A percentile compares a stretch with the other conserved stretches of the same genome.
Conservation (phyloP, 1,284 basidiomycete genomes). For the Cutaneotrichosporon spelunceum region DNA sequence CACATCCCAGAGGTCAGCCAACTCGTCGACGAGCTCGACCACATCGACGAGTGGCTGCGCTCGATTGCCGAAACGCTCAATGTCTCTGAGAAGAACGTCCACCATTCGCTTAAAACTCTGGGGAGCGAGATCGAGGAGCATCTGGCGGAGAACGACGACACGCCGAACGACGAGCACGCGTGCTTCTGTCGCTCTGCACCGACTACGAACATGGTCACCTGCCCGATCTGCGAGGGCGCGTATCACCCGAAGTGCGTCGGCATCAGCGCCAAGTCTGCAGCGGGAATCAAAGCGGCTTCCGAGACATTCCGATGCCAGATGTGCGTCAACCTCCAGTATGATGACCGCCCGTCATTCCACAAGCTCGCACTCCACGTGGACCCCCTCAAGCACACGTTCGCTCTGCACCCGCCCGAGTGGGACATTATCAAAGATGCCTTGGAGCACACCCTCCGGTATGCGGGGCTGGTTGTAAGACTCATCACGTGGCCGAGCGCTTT, state of each 20-base stretch:
- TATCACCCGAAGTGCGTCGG: slow-evolving; percentile 46
- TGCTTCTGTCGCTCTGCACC: slow-evolving; percentile 40
- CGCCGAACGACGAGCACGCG: slow-evolving; percentile 25
- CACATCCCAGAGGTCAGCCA: slow-evolving; percentile 38
- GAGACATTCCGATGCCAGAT: slow-evolving; percentile 40
- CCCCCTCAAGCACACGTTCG: slow-evolving; percentile 30
- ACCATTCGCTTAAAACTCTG: slow-evolving; percentile 30
- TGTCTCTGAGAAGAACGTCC: slow-evolving; percentile 23
- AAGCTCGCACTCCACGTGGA: slow-evolving; percentile 26
- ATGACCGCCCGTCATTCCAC: slow-evolving; percentile 35
- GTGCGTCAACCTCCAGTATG: slow-evolving; percentile 34
- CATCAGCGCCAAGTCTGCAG: slow-evolving; percentile 26
- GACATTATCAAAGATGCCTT: slow-evolving; percentile 26
- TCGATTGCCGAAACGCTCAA: slow-evolving; percentile 25
- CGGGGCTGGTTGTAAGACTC: slow-evolving; percentile 24
- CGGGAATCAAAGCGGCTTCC: slow-evolving; percentile 11
- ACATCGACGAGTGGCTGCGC: slow-evolving; percentile 31
- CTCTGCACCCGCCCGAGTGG: slow-evolving; percentile 33
- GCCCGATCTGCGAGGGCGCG: slow-evolving; percentile 30
- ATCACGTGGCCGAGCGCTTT: slow-evolving; percentile 22
- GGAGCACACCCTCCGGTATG: slow-evolving; percentile 26
- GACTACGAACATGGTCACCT: slow-evolving; percentile 32
- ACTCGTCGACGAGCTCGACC: slow-evolving; percentile 39
- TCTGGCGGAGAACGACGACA: slow-evolving; percentile 34
- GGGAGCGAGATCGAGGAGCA: slow-evolving; percentile 30